Evolutionary conservation across 192 early-diverging fungal genomes (phyloP).

Genomic region (Coemansia sp.): DNA sequence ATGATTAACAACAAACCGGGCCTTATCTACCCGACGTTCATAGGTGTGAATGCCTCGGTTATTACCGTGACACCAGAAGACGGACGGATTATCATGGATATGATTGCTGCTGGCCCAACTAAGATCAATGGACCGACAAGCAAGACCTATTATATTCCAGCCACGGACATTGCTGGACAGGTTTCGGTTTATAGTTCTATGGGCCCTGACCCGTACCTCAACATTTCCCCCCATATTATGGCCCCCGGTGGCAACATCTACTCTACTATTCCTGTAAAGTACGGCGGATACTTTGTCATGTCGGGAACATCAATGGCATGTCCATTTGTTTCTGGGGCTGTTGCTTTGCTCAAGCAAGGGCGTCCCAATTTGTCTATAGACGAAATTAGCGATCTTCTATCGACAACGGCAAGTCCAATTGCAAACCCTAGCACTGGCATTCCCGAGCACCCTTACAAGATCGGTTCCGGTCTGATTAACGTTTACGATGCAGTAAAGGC

Average conservation of each 20-base stretch:
- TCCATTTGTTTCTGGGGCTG: constrained; percentile 70
- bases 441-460: constrained; percentile 44
- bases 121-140: not conserved
- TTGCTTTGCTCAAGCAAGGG: constrained; percentile 65
- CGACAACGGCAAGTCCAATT: constrained; percentile 13
- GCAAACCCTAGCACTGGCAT: constrained; percentile 19
- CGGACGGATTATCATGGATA: not conserved
- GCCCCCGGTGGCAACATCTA: constrained; percentile 72
- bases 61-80: not conserved
- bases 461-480: constrained; percentile 78
- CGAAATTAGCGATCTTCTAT: constrained; percentile 12
- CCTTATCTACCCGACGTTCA: not conserved
- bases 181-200: constrained; percentile 65
- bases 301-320: constrained; percentile 85
- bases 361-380: constrained; percentile 21
- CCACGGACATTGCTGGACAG: constrained; percentile 24
- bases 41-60: not conserved
- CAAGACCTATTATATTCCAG: not conserved
- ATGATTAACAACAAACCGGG: not conserved
- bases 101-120: not conserved
- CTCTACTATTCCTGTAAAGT: constrained; percentile 58
- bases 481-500: constrained; percentile 62
- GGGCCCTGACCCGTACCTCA: constrained; percentile 65
- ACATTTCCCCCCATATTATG: constrained; percentile 60
- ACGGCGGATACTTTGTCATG: constrained; percentile 46